A percentile compares a stretch with the other conserved stretches of the same genome.
Conservation (phyloP, 495 filamentous ascomycete species). For the Penicillium lividum region DNA sequence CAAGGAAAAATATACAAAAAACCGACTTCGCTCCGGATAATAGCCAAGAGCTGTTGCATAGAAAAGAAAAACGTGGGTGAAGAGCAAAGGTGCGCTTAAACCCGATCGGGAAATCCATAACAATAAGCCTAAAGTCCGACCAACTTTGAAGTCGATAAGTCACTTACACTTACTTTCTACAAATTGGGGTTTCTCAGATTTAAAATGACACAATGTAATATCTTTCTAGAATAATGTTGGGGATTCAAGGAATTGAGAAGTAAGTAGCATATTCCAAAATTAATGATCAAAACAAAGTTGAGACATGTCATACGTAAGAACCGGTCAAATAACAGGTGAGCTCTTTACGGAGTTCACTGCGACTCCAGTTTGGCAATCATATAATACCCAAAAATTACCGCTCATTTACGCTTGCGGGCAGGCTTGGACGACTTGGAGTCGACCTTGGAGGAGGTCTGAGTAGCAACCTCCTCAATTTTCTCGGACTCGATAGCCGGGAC, state of each 20-base stretch:
- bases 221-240: neutral
- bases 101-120: constrained; percentile 29
- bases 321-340: neutral
- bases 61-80: constrained; percentile 21
- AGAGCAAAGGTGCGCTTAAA: constrained; percentile 15
- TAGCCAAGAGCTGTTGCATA: constrained; percentile 6
- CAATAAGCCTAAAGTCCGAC: constrained; percentile 8
- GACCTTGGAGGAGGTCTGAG: constrained; percentile 37
- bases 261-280: neutral
- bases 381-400: neutral
- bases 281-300: neutral
- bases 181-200: neutral
- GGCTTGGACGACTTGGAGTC: constrained; percentile 28
- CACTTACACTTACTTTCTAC: neutral
- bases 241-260: neutral
- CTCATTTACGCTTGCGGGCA: constrained; percentile 46
- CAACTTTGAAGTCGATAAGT: neutral
- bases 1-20: neutral
- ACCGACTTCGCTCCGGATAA: neutral
- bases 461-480: constrained; percentile 27
- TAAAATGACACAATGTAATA: neutral
- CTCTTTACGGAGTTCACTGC: neutral
- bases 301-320: neutral
- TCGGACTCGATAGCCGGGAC: constrained; percentile 49
- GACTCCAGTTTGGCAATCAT: neutral